Evolutionary conservation across 2,329 filamentous ascomycete species (phyloP), one percentile per base, ranked within the genome.

Genomic region (Colletotrichum sp.): DNA sequence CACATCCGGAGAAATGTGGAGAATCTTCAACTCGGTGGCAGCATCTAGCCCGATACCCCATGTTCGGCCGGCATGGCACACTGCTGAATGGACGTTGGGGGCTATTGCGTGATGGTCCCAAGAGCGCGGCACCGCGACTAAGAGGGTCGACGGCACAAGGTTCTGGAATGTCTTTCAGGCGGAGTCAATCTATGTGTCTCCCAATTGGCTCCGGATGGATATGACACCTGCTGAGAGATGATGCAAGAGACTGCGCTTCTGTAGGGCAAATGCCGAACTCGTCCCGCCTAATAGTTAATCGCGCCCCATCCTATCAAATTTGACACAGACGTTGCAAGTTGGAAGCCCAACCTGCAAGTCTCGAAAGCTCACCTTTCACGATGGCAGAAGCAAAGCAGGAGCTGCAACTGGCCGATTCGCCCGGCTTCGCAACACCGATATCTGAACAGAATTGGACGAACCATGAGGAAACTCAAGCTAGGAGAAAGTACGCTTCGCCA

Each of bases 391-490:
- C 62, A 13, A 75, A 75, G 13, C 34, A 49, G 22, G 62, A 66
- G 27, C 9, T 75, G 16, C 72, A 39, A 5, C 32, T 52, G 15
- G n/a, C 63, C 11, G 34, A 66, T 22, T 66, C 52, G 5, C 61
- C 49, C 7, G 72, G 72, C 9, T 36, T 66, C 4, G 15, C 15
- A 25, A 55, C 72, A 2, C 30, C 72, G 5, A 11, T 52, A 8
- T 36, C 55, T 2, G 70, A 77, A 39, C 69, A 57, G 16, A 72
- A 78, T 55, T 79, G 78, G 78, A 77, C 77, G 3, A 30, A 59
- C 1, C 55, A 74, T 15, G 78, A 79, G 16, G 78, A 79, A 64
- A 15, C 25, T 3, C 69, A 64, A 39, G 78, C 78, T 8, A 75
- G 75, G 12, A 69, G 72, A 52, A 79, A 79, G 78, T 79, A 8